A percentile compares a stretch with the other conserved stretches of the same genome.
phyloP scores from a whole-genome alignment of 805 yeast species.

The Cyberlindnera veronae region DNA sequence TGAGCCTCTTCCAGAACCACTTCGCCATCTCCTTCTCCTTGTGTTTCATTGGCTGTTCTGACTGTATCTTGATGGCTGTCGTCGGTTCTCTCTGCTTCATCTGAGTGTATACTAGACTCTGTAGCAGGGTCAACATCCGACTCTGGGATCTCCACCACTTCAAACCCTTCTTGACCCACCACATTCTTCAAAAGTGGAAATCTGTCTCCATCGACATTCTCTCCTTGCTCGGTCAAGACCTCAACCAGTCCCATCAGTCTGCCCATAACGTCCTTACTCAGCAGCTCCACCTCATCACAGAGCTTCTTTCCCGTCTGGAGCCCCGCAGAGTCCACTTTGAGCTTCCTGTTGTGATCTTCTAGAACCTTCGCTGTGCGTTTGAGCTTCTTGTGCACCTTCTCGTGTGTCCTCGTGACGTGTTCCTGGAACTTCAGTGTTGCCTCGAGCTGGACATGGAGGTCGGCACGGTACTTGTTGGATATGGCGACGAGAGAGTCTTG shows the following conservation, averaged over 20 bases:
- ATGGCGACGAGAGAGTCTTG: conserved; percentile 3
- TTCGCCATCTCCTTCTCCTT: not conserved
- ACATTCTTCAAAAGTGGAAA: conserved; percentile 10
- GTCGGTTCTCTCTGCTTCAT: too few species aligned
- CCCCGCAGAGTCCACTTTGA: not conserved
- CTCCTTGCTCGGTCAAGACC: conserved; percentile 1
- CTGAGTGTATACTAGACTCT: too few species aligned
- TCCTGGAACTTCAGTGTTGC: conserved; percentile 11
- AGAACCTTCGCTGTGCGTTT: conserved; percentile 7
- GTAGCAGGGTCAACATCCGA: too few species aligned
- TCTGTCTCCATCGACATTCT: conserved; percentile 11
- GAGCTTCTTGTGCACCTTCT: conserved; percentile 9
- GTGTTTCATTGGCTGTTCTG: not conserved
- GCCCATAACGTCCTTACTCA: conserved; percentile 14
- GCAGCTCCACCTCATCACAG: conserved; percentile 8
- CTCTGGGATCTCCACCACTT: conserved; percentile 10
- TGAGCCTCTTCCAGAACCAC: conserved; percentile 1
- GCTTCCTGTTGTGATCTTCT: conserved; percentile 4
- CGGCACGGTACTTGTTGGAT: conserved; percentile 10
- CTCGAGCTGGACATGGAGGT: conserved; percentile 12
- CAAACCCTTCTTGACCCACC: conserved; percentile 14
- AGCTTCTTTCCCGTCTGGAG: not conserved
- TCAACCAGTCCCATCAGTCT: conserved; percentile 10
- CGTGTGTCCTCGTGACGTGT: conserved; percentile 9
- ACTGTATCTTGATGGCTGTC: too few species aligned